Conservation (phyloP, 176 grass and related monocot species). For the Triticum timopheevii region DNA sequence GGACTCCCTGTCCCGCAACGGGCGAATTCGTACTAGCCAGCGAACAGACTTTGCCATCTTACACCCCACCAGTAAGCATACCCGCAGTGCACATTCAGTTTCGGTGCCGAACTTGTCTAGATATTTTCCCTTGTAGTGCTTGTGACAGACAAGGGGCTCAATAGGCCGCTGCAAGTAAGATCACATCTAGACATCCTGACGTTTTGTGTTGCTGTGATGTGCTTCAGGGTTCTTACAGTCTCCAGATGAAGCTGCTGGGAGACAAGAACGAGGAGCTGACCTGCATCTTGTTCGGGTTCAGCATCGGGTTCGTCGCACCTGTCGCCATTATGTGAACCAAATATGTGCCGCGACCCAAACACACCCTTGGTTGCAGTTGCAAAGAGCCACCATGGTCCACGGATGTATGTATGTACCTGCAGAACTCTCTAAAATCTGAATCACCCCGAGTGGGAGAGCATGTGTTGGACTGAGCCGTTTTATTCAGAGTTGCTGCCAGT, state of each 20-base stretch:
- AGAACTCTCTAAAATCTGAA: background rate
- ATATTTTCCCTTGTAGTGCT: background rate
- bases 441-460: background rate
- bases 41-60: slow-evolving; percentile 43
- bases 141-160: background rate
- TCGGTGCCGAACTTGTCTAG: background rate
- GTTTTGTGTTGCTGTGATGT: slow-evolving; percentile 5
- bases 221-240: slow-evolving; percentile 72
- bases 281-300: slow-evolving; percentile 77
- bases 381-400: background rate
- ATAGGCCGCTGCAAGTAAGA: background rate
- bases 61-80: slow-evolving; percentile 60
- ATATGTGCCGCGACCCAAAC: too few relatives aligned
- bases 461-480: background rate
- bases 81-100: background rate
- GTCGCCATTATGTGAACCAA: background rate
- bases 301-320: slow-evolving; percentile 54
- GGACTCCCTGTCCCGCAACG: slow-evolving; percentile 55
- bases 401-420: background rate
- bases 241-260: slow-evolving; percentile 69
- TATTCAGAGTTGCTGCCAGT: background rate
- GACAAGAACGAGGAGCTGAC: slow-evolving; percentile 47
- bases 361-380: background rate
- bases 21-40: slow-evolving; percentile 48
- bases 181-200: background rate